Conservation (phyloP, 805 yeast genomes). For the Saccharomyces mikatae region DNA sequence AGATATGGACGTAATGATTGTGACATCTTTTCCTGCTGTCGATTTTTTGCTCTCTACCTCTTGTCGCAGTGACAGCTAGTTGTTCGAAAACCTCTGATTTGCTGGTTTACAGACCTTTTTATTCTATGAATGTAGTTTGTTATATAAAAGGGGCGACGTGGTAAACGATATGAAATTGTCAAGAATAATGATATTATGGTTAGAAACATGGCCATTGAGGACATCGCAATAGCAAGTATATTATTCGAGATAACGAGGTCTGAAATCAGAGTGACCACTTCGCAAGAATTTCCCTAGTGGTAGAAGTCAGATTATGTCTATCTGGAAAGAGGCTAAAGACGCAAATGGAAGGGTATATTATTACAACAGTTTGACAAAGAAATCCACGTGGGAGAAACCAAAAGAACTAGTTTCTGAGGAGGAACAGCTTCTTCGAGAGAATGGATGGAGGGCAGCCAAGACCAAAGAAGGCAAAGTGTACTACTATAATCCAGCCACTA, state of each 20-base stretch:
- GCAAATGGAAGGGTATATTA: slow-evolving; percentile 65
- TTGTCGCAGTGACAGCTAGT: not conserved
- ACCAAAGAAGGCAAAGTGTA: slow-evolving; percentile 55
- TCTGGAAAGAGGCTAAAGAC: slow-evolving; percentile 61
- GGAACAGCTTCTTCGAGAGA: slow-evolving; percentile 40
- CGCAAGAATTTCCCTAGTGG: not conserved
- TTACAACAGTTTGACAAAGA: slow-evolving; percentile 54
- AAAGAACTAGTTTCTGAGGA: slow-evolving; percentile 36
- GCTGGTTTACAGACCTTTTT: not conserved
- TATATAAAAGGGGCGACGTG: not conserved
- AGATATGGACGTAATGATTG: slow-evolving; percentile 95
- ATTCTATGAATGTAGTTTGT: not conserved
- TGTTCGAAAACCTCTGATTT: not conserved
- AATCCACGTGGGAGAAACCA: slow-evolving; percentile 80
- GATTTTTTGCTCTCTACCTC: not conserved
- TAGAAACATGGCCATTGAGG: not conserved
- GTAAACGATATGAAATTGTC: not conserved
- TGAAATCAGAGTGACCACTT: not conserved
- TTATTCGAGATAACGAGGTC: not conserved
- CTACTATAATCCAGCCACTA: slow-evolving; percentile 57
- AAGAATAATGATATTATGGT: not conserved
- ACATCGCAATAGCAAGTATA: not conserved
- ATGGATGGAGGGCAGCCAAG: slow-evolving; percentile 46
- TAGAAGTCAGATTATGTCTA: not conserved
- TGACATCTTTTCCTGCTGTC: slow-evolving; percentile 44